Conservation (phyloP, 2,329 filamentous ascomycete genomes). For the Aspergillus sp. region DNA sequence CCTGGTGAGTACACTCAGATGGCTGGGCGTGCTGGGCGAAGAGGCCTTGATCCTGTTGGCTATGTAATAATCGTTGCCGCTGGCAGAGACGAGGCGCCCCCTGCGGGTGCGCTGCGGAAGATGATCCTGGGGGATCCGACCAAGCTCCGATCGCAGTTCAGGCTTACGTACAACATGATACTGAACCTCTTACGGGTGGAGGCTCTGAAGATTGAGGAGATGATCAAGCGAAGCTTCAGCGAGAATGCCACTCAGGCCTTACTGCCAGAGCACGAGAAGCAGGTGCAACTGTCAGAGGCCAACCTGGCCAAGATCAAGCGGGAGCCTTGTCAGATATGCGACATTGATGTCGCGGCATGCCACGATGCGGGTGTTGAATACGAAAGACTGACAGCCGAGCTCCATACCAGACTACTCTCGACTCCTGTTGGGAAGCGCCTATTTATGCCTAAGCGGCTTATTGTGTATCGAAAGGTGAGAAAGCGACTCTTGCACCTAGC, state of each 20-base stretch:
- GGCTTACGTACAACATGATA: slow-evolving; percentile 99
- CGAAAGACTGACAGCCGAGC: slow-evolving; percentile 66
- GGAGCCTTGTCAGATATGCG: slow-evolving; percentile 72
- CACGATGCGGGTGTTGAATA: slow-evolving; percentile 76
- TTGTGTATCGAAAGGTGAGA: slow-evolving; percentile 64
- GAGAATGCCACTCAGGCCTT: slow-evolving; percentile 95
- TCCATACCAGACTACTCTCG: slow-evolving; percentile 66
- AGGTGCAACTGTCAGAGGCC: slow-evolving; percentile 82
- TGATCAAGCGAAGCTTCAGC: slow-evolving; percentile 99
- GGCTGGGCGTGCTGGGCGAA: slow-evolving; percentile 86
- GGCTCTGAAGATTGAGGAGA: slow-evolving; percentile 96
- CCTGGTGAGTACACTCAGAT: slow-evolving; percentile 98
- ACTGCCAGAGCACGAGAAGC: slow-evolving; percentile 89
- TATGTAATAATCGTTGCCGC: slow-evolving; percentile 85
- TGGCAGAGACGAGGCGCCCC: slow-evolving; percentile 77
- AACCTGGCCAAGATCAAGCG: slow-evolving; percentile 85
- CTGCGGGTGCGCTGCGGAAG: slow-evolving; percentile 68
- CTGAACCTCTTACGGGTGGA: slow-evolving; percentile 90
- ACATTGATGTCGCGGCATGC: slow-evolving; percentile 67
- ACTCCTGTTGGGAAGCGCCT: slow-evolving; percentile 76
- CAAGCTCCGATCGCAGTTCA: slow-evolving; percentile 90
- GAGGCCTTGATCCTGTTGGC: slow-evolving; percentile 85
- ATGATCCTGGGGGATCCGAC: slow-evolving; percentile 97
- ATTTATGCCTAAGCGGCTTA: slow-evolving; percentile 63
- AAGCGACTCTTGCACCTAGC: neutral